Base-by-base conservation (phyloP, 192 early-diverging fungal species). In the Mortierella hygrophila region DNA sequence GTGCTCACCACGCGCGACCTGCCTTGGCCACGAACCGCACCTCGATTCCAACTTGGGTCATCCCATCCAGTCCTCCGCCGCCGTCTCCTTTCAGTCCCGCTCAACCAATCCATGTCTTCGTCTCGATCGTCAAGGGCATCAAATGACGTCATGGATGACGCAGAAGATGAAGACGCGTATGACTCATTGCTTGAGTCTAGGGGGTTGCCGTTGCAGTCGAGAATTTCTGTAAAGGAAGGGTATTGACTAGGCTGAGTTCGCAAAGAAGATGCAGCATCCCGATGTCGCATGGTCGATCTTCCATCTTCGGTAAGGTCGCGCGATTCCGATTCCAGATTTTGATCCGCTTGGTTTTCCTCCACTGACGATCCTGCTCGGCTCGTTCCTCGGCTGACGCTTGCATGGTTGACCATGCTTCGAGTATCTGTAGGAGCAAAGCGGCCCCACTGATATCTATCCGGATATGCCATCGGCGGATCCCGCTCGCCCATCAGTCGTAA, bases 121-220 rank as follows among this genome's bases (percentile, higher is more conserved):
- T 79, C 72, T 16, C 42, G 49, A 23, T 79, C 82, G 4, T 85
- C 82, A 26, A 76, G 20, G 23, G 60, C 55, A 15, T 77, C 76
- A 23, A 74, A 65, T 0, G 78, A 85, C 11, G 70, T 35, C 21
- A 80, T 69, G 13, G 78, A 80, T 2, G 78, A 80, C 9, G 78
- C 54, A 55, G 71, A 80, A 11, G 83, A 85, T 2, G 83, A 76
- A 6, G 83, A 80, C 0, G 73, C 63, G 20, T 78, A 85, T 11
- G 82, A 75, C 6, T 79, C 54, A 49, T 65, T 76, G 65, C 78
- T 70, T 46, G 70, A 76, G 6, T 80, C 83, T 3, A 85, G 74
- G 1, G 83, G 74, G 38, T 85, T 85, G 23, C 83, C 83, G 18
- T 85, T 85, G 52, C 78, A 73, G 35, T 85, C 83, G 37, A 85